These are phyloP conservation scores for Novymonas esmeraldas DNA, from an alignment of 208 protist genomes.

Conservation along the genomic window DNA sequence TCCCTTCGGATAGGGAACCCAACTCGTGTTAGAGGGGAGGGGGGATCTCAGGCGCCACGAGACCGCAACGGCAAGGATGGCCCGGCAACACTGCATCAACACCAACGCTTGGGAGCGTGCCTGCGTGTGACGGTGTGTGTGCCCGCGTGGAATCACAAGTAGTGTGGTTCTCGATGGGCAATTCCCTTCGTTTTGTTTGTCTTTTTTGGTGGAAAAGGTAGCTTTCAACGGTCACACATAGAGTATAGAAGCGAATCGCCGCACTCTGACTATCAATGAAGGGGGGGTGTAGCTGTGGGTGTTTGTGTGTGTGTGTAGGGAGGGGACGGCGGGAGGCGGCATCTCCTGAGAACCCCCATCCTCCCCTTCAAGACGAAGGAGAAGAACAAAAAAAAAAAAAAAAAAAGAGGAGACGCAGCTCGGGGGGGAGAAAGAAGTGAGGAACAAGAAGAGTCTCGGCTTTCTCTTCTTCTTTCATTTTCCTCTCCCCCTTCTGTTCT, in stretches of 20 bases:
- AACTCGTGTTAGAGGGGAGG: too few species aligned
- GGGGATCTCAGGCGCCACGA: too few species aligned
- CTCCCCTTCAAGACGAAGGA: not conserved
- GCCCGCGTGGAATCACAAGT: too few species aligned
- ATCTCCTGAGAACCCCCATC: slow-evolving; percentile 5
- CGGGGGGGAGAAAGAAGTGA: not conserved
- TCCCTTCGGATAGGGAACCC: too few species aligned
- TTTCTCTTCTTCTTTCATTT: too few species aligned
- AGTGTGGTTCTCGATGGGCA: too few species aligned
- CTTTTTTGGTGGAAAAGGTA: slow-evolving; percentile 1
- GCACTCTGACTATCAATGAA: slow-evolving; percentile 6
- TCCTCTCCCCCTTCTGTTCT: too few species aligned
- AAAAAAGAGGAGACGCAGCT: not conserved
- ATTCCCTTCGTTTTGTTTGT: not conserved
- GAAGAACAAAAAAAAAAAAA: not conserved
- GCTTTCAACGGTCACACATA: slow-evolving; percentile 8
- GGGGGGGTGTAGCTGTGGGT: slow-evolving; percentile 1
- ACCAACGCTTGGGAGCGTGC: too few species aligned
- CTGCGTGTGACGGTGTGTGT: too few species aligned
- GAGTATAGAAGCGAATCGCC: not conserved
- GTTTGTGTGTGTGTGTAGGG: slow-evolving; percentile 13
- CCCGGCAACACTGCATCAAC: too few species aligned
- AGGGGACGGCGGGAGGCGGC: not conserved
- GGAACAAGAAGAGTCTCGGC: too few species aligned
- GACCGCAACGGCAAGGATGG: too few species aligned